Base-by-base conservation (phyloP, 192 early-diverging fungal species). In the Cetraspora pellucida region DNA sequence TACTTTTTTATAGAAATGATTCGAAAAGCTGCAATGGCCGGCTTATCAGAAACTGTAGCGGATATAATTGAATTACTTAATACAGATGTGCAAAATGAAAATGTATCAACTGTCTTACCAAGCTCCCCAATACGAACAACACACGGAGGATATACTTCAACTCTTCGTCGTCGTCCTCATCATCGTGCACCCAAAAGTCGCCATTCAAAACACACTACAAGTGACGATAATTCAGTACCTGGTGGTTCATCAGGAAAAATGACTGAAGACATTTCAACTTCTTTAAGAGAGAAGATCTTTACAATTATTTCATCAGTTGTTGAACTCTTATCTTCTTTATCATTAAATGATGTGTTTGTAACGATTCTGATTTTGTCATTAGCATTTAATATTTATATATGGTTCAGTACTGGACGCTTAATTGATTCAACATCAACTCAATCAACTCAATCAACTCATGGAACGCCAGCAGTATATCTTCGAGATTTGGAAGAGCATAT, bases 11-110 rank as follows among this genome's bases (percentile, higher is more conserved):
- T 30, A 25, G 13, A 49, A 49, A 80, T 92, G 68, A 87, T 92
- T 21, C 85, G 83, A 54, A 83, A 75, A 55, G 87, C 89, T 6
- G 85, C 89, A 21, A 70, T 88, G n/a, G 80, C 85, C 49, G 91
- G 91, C 0, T 85, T 90, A 37, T 69, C 80, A 23, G 89, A 87
- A 21, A 86, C 87, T 1, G 55, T 88, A 17, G 73, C 66, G 2
- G 83, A 84, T 19, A 23, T 90, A n/a, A 28, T 79, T 11, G 79
- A 83, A 25, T 75, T 84, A n/a, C n/a, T 91, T 14, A 83, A 88
- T 44, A 57, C 75, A 9, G 83, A 87, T 66, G 66, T 1, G 80
- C 72, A 16, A 72, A 76, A n/a, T 17, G 50, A 43, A 77, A 65
- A n/a, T n/a, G n/a, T n/a, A 10, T 9, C 4, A 7, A 19, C 54